Conservation (phyloP, 1,284 basidiomycete species). For the Cryptococcus deneoformans region DNA sequence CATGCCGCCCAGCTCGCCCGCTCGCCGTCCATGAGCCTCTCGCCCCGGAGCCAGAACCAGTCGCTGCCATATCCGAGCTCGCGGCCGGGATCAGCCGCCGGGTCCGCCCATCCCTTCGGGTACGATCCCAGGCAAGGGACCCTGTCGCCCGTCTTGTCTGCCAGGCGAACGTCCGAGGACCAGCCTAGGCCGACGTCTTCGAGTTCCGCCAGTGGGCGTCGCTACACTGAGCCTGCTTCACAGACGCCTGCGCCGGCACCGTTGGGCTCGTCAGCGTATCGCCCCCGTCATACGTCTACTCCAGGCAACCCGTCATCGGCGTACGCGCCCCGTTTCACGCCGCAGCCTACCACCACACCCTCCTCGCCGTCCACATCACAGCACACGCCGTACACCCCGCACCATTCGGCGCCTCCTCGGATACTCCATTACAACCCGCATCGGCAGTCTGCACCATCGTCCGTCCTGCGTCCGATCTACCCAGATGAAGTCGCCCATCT, state of each 20-base stretch:
- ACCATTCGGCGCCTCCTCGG: too few relatives aligned
- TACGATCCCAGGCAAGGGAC: constrained; percentile 11
- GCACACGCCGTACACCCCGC: constrained; percentile 12
- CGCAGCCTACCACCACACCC: not conserved
- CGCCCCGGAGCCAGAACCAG: constrained; percentile 29
- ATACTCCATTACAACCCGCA: constrained; percentile 28
- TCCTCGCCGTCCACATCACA: constrained; percentile 19
- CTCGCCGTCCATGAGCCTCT: constrained; percentile 40
- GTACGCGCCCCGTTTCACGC: not conserved
- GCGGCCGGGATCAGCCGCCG: constrained; percentile 29
- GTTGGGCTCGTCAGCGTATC: not conserved
- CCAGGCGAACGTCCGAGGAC: constrained; percentile 18
- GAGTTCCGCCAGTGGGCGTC: constrained; percentile 6
- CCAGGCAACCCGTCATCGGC: not conserved
- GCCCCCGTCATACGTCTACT: not conserved
- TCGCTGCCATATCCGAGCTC: constrained; percentile 23
- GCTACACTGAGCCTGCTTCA: constrained; percentile 3
- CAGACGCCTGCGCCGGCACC: not conserved
- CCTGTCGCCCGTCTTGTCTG: constrained; percentile 19
- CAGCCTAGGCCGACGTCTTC: constrained; percentile 12
- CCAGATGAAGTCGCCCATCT: constrained; percentile 30
- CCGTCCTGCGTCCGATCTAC: constrained; percentile 23
- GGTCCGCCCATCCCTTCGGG: constrained; percentile 18
- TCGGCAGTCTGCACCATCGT: constrained; percentile 15
- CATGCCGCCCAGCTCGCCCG: constrained; percentile 12